Evolutionary conservation across 2,329 filamentous ascomycete genomes (phyloP).

Genomic region (Aspergillus melleus): DNA sequence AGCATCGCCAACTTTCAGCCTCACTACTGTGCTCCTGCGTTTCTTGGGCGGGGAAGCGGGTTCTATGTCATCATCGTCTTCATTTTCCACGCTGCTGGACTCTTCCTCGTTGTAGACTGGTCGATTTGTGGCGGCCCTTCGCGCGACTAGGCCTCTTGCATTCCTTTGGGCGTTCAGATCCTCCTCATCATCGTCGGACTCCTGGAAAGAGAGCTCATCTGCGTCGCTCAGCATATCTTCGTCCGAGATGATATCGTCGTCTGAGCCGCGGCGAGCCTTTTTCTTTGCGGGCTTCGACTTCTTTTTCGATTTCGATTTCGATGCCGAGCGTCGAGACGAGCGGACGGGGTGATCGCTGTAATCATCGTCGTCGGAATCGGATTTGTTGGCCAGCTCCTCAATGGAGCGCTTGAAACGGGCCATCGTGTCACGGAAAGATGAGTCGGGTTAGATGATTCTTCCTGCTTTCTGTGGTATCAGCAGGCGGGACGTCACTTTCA

Average conservation of each 20-base stretch:
- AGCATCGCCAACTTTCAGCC: slow-evolving; percentile 30
- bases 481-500: not conserved
- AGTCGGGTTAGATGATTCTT: not conserved
- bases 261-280: slow-evolving; percentile 48
- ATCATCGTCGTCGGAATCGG: slow-evolving; percentile 48
- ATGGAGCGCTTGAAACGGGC: slow-evolving; percentile 41
- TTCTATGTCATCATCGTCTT: slow-evolving; percentile 25
- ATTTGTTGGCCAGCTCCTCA: slow-evolving; percentile 45
- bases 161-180: slow-evolving; percentile 52
- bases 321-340: slow-evolving; percentile 26
- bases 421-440: slow-evolving; percentile 27
- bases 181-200: slow-evolving; percentile 48
- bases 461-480: not conserved
- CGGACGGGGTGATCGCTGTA: slow-evolving; percentile 41
- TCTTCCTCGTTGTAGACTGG: slow-evolving; percentile 59
- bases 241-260: slow-evolving; percentile 42
- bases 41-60: slow-evolving; percentile 17
- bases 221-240: slow-evolving; percentile 38
- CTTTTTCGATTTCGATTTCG: slow-evolving; percentile 35
- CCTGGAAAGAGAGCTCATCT: slow-evolving; percentile 46
- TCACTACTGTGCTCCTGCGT: slow-evolving; percentile 29
- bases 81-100: slow-evolving; percentile 40
- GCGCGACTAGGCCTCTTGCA: slow-evolving; percentile 57
- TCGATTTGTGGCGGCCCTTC: slow-evolving; percentile 56
- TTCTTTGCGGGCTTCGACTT: slow-evolving; percentile 36